Conservation (phyloP, 768 basidiomycete species). For the Lentinula raphanica region DNA sequence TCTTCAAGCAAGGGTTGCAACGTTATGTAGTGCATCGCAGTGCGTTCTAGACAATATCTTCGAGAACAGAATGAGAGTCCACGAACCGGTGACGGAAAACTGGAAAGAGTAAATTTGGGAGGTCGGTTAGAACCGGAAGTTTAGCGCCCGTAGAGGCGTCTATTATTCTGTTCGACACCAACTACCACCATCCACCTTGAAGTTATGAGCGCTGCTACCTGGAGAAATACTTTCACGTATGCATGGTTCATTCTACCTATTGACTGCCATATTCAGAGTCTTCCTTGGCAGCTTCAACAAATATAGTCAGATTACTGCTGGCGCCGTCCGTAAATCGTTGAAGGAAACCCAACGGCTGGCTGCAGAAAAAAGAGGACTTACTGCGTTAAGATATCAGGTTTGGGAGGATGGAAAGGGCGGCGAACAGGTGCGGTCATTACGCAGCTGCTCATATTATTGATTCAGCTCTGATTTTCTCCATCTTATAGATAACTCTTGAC, state of each 20-base stretch:
- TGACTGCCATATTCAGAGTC: background rate
- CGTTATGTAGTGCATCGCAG: too few species aligned
- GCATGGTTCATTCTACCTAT: background rate
- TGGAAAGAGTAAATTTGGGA: too few species aligned
- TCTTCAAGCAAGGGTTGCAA: too few species aligned
- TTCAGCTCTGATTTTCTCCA: background rate
- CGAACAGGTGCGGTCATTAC: conserved; percentile 52
- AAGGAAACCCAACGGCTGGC: conserved; percentile 82
- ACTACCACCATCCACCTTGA: background rate
- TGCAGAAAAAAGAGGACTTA: conserved; percentile 83
- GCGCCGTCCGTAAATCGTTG: conserved; percentile 42
- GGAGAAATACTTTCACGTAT: background rate
- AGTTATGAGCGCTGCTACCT: background rate
- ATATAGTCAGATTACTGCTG: background rate
- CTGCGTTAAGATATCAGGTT: conserved; percentile 76
- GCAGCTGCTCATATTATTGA: background rate
- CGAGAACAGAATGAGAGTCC: too few species aligned
- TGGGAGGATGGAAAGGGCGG: conserved; percentile 88
- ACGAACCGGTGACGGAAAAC: too few species aligned
- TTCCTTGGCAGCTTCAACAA: background rate
- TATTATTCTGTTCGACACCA: too few species aligned
- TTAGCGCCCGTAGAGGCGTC: too few species aligned
- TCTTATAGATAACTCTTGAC: background rate
- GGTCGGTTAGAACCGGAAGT: too few species aligned
- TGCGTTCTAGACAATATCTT: too few species aligned